These are phyloP conservation scores for Daldinia sp. DNA, from an alignment of 2,329 filamentous ascomycete genomes.

Conservation along the genomic window DNA sequence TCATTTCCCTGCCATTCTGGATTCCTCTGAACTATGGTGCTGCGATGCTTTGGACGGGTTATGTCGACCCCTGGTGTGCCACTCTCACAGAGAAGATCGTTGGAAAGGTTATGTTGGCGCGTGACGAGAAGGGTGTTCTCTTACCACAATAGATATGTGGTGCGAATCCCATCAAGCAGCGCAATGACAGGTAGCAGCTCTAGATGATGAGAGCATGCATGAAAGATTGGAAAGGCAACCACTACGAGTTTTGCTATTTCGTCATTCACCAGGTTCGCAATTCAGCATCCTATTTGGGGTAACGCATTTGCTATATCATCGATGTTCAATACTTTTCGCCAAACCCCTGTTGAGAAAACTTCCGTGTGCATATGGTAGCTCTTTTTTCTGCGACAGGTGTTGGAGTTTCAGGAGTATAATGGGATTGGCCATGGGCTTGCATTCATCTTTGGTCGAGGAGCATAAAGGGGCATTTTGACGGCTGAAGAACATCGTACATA, in stretches of 20 bases:
- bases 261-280: neutral
- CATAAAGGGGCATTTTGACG: slow-evolving; percentile 28
- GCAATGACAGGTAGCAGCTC: slow-evolving; percentile 12
- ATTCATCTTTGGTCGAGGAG: slow-evolving; percentile 29
- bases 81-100: slow-evolving; percentile 57
- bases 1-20: slow-evolving; percentile 58
- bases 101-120: slow-evolving; percentile 49
- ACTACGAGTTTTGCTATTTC: neutral
- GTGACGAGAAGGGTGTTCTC: slow-evolving; percentile 52
- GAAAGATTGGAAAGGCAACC: slow-evolving; percentile 1
- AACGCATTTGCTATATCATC: slow-evolving; percentile 1
- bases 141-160: slow-evolving; percentile 48
- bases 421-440: slow-evolving; percentile 34
- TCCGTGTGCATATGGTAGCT: slow-evolving; percentile 29
- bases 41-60: slow-evolving; percentile 64
- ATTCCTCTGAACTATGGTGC: slow-evolving; percentile 60
- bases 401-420: slow-evolving; percentile 38
- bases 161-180: slow-evolving; percentile 16
- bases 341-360: neutral
- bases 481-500: slow-evolving; percentile 39
- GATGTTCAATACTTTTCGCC: slow-evolving; percentile 11
- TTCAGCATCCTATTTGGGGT: neutral
- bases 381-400: slow-evolving; percentile 28
- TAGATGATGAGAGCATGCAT: neutral
- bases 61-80: slow-evolving; percentile 66